Conservation (phyloP, 768 basidiomycete genomes). For the Wakefieldia striispora region DNA sequence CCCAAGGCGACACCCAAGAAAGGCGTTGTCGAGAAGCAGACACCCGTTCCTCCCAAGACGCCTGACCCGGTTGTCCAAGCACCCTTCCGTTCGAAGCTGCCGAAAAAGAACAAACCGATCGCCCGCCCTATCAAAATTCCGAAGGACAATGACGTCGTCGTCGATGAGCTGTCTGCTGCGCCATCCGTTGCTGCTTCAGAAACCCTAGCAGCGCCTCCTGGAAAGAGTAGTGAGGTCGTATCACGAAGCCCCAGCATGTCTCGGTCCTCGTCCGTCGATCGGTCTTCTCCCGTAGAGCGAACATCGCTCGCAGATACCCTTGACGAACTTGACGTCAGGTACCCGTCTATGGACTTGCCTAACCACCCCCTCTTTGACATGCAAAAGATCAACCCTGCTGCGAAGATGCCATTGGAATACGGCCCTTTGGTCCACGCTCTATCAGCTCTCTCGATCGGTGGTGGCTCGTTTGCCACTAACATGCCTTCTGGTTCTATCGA, state of each 20-base stretch:
- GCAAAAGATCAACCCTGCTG: constrained; percentile 67
- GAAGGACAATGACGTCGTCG: constrained; percentile 52
- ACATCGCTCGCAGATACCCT: constrained; percentile 63
- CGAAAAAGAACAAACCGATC: constrained; percentile 76
- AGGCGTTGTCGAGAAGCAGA: constrained; percentile 17
- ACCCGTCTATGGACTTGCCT: constrained; percentile 62
- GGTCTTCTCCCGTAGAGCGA: constrained; percentile 40
- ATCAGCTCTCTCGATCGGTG: constrained; percentile 81
- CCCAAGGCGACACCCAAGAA: constrained; percentile 25
- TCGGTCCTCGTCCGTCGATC: constrained; percentile 60
- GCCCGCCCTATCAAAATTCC: constrained; percentile 56
- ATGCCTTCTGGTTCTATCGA: constrained; percentile 89
- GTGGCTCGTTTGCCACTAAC: constrained; percentile 74
- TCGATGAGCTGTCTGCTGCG: constrained; percentile 42
- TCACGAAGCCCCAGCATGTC: constrained; percentile 56
- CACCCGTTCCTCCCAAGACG: constrained; percentile 13
- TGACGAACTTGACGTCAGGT: constrained; percentile 60
- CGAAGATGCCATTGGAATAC: constrained; percentile 80
- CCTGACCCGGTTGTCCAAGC: constrained; percentile 52
- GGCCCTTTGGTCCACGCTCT: constrained; percentile 83
- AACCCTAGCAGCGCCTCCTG: constrained; percentile 36
- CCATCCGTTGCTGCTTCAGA: constrained; percentile 51
- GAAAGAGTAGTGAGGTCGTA: constrained; percentile 29
- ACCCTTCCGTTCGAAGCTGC: constrained; percentile 77
- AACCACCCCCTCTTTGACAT: constrained; percentile 76